Base-by-base conservation (phyloP, 352 stramenopile genomes). In the Globisporangium okanoganense region DNA sequence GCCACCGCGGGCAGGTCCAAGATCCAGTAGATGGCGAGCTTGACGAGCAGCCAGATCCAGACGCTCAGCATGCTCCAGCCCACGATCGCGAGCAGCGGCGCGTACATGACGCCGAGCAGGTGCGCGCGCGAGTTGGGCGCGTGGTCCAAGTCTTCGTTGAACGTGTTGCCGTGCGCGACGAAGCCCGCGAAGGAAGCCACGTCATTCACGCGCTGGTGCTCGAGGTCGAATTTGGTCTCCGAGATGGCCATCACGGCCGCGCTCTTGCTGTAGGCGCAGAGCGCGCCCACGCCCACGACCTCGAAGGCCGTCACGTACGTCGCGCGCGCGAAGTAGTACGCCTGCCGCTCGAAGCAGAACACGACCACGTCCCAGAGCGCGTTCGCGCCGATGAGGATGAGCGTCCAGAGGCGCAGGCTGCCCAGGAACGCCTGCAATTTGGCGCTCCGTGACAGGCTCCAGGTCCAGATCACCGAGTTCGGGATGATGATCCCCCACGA, bases 401-500 rank as follows among this genome's bases (percentile, higher is more conserved):
- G 53, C 22, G 64, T 50, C 69, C 72, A 83, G 4, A 76, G 31
- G 12, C 72, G 72, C 9, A 79, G n/a, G 16, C 55, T 69, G 22
- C 67, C 78, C 8, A 89, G 44, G 7, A 74, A 71, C 0, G 72
- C 72, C 44, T 86, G 76, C 20, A 80, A 27, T 55, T 70, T 71
- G 25, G 61, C 65, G 13, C 51, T 56, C 3, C 35, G 40, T 0
- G 75, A 84, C 48, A 61, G 49, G 18, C 67, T 73, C 57, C 76
- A 79, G 7, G 67, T 72, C 62, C 74, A 84, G 27, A 85, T 73
- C 27, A 78, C 66, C 27, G 77, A 70, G 62, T 76, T 83, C 5
- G 75, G 75, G 9, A 86, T 65, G 13, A 85, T 58, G 54, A 89
- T 58, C 10, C 84, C 35, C 79, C 79, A 88, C 38, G 75, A 85